Evolutionary conservation across 2,329 filamentous ascomycete genomes (phyloP), one percentile per base, ranked within the genome.

Genomic region (Myriosclerotinia curreyana): DNA sequence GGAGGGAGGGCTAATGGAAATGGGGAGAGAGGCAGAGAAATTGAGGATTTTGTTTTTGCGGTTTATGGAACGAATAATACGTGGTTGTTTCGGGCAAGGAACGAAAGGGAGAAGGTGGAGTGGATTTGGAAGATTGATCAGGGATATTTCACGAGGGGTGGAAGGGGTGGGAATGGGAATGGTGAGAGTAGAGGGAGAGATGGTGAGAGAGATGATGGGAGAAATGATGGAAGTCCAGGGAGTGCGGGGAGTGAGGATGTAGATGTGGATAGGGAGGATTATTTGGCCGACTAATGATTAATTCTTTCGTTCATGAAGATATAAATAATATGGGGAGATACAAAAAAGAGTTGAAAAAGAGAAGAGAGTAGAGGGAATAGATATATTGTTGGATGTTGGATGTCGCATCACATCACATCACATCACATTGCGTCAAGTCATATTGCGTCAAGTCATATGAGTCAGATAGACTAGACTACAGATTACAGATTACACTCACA

Each of bases 41-140:
- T 66, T 25, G 69, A 73, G 46, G 77, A 75, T 9, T 71, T 74
- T 12, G 90, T 98, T 49, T 99, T 96, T 81, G 95, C 95, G 15
- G 86, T 99, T 59, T 99, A 98, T 74, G 94, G 91, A 50, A 91
- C 89, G 66, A 90, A 95, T 75, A 97, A 97, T 76, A 96, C 93
- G 40, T 99, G 93, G 84, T 81, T 99, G 49, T 98, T 99, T 76
- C 91, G 92, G 17, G 91, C 92, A 31, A 83, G 92, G 65, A 94
- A 87, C 71, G 94, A 97, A 79, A 84, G 88, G 56, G 93, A 97
- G 76, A 96, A 97, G 81, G 88, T 93, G 71, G 95, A 98, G 75
- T 99, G 95, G 95, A 96, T 99, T 71, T 84, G 96, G 76, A 89
- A 90, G 73, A 92, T 99, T 71, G 95, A 99, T 77, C 90, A 96